Conservation (phyloP, 2,329 filamentous ascomycete genomes). For the Calonectria pseudoreteaudii region DNA sequence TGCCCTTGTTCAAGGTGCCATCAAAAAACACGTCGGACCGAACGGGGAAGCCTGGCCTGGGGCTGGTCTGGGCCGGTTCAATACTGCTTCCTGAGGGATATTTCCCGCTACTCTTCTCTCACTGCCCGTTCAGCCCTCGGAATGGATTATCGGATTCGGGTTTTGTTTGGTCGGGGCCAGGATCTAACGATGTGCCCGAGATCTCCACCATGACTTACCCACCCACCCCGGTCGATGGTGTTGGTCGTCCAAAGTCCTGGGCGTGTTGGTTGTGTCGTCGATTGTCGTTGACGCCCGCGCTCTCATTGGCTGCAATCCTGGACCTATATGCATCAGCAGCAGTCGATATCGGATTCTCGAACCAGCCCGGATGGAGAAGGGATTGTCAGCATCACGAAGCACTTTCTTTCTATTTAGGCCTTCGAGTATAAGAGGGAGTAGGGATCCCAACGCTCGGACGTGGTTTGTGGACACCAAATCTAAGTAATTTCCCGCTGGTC, state of each 20-base stretch:
- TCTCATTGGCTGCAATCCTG: not conserved
- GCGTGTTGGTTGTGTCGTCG: not conserved
- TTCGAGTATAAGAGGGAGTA: slow-evolving; percentile 19
- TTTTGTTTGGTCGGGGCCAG: not conserved
- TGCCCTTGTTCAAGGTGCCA: slow-evolving; percentile 3
- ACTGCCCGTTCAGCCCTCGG: not conserved
- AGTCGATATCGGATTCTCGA: not conserved
- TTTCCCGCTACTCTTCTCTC: not conserved
- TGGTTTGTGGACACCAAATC: slow-evolving; percentile 4
- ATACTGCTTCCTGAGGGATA: slow-evolving; percentile 4
- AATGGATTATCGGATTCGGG: not conserved
- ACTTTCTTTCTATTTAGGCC: not conserved
- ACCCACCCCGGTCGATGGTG: not conserved
- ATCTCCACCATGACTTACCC: not conserved
- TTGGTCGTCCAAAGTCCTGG: not conserved
- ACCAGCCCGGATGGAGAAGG: not conserved
- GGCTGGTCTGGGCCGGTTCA: not conserved
- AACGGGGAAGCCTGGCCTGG: not conserved
- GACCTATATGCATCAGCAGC: not conserved
- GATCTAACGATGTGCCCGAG: slow-evolving; percentile 1
- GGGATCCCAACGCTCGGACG: slow-evolving; percentile 35
- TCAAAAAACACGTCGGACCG: not conserved
- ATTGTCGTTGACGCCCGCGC: not conserved
- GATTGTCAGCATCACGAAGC: not conserved
- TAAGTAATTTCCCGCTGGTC: slow-evolving; percentile 28